Evolutionary conservation across 1,139 yeast genomes (phyloP).

Genomic region (Nakaseomyces glabratus): DNA sequence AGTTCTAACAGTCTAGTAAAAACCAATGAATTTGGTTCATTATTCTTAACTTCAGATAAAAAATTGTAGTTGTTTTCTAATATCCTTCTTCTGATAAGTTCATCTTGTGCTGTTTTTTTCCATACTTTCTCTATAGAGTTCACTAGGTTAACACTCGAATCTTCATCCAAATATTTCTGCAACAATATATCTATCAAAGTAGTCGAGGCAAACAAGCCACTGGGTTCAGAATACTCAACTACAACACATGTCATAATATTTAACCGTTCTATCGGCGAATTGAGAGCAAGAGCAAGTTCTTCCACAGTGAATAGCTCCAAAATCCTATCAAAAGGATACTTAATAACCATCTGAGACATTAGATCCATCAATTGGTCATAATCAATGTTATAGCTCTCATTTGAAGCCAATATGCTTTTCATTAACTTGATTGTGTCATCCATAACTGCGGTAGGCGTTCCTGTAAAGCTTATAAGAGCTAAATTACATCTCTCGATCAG

Average conservation of each 20-base stretch:
- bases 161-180: slow-evolving; percentile 17
- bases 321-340: slow-evolving; percentile 28
- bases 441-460: slow-evolving; percentile 4
- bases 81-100: slow-evolving; percentile 27
- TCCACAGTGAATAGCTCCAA: slow-evolving; percentile 24
- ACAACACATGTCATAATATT: slow-evolving; percentile 29
- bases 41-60: slow-evolving; percentile 16
- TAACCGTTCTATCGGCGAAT: slow-evolving; percentile 23
- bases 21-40: slow-evolving; percentile 13
- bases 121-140: slow-evolving; percentile 29
- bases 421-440: slow-evolving; percentile 10
- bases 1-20: slow-evolving; percentile 28
- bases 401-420: slow-evolving; percentile 13
- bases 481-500: slow-evolving; percentile 1
- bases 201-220: slow-evolving; percentile 29
- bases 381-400: slow-evolving; percentile 19
- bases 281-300: slow-evolving; percentile 28
- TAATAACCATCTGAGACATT: slow-evolving; percentile 21
- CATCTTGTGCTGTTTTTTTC: slow-evolving; percentile 20
- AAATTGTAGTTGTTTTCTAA: slow-evolving; percentile 20
- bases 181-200: slow-evolving; percentile 25
- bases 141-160: slow-evolving; percentile 22
- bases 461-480: neutral
- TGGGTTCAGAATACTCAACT: slow-evolving; percentile 29
- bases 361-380: slow-evolving; percentile 24